These are phyloP conservation scores for Lactarius vividus DNA, from an alignment of 768 basidiomycete species.

Conservation along the genomic window DNA sequence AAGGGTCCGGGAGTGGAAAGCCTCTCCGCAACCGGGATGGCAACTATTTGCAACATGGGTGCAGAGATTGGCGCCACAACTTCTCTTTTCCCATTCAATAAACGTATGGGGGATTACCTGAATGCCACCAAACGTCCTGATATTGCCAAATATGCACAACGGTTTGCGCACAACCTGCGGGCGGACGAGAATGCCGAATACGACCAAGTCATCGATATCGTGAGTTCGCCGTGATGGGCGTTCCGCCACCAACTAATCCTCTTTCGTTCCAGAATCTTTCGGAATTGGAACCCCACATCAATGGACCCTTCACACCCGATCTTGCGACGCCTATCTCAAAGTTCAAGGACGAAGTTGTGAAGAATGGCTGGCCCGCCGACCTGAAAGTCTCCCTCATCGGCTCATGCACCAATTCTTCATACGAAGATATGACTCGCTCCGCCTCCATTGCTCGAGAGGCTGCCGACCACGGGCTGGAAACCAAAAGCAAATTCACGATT, in stretches of 20 bases:
- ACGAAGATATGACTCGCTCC: constrained; percentile 99
- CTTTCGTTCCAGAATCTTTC: constrained; percentile 70
- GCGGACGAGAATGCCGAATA: constrained; percentile 90
- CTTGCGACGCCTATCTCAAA: constrained; percentile 97
- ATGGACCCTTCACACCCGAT: constrained; percentile 99
- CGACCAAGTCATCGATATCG: constrained; percentile 91
- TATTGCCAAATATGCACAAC: constrained; percentile 85
- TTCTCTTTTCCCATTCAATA: constrained; percentile 98
- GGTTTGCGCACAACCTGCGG: constrained; percentile 86
- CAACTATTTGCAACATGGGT: constrained; percentile 99
- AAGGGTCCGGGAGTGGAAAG: constrained; percentile 92
- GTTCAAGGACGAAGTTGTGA: constrained; percentile 87
- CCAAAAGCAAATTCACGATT: constrained; percentile 95
- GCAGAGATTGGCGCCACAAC: constrained; percentile 99
- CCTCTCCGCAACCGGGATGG: constrained; percentile 98
- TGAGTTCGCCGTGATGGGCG: constrained; percentile 38
- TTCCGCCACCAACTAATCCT: constrained; percentile 1
- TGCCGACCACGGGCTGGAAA: constrained; percentile 75
- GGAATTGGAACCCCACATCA: constrained; percentile 98
- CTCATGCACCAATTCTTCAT: constrained; percentile 99
- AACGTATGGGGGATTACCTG: constrained; percentile 90
- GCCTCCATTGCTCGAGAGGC: constrained; percentile 93
- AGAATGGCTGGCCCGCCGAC: constrained; percentile 95
- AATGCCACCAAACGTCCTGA: constrained; percentile 89
- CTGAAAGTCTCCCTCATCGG: constrained; percentile 98